Evolutionary conservation across 495 filamentous ascomycete species (phyloP), one percentile per base, ranked within the genome.

Genomic region (Aspergillus panamensis): DNA sequence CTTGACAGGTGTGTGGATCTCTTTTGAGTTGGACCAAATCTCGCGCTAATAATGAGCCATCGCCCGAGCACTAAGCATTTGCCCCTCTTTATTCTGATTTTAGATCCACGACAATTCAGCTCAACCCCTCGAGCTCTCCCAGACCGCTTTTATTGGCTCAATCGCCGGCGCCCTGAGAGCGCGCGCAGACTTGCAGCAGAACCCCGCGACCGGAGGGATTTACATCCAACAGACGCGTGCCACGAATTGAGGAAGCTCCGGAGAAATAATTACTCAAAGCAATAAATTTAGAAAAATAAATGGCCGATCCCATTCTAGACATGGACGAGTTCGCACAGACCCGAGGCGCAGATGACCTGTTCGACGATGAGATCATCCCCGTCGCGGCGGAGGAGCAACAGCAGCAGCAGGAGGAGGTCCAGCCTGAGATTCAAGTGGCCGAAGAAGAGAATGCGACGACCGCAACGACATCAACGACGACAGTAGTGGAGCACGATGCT

Each of bases 291-390:
- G 25, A 39, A 16, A 45, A 19, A 33, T 10, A 32, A 40, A 71
- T 70, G 66, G 63, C 67, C 44, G 68, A 75, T 45, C 21, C 57
- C 10, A 42, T 40, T 17, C 2, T 50, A 19, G 51, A 48, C n/a
- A 55, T 58, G 56, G 74, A 79, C 58, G 72, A 75, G 55, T 88
- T 88, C 61, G 85, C 85, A 16, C 87, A 88, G 62, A 87, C 86
- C 0, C 77, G 86, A 30, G 78, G 77, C 10, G 80, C 79, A 14
- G 86, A 90, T 60, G 85, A 89, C 67, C 70, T 89, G 14, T 88
- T 88, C 63, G 83, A 86, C 60, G 87, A 90, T 63, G 87, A 89
- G 62, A 87, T 89, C 60, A 83, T 84, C 33, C 86, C 87, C 5
- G 71, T 87, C 30, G 52, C 79, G 3, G 67, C 67, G 3, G 71